Base-by-base conservation (phyloP, 345 rosid species). In the Arabis hirsuta region DNA sequence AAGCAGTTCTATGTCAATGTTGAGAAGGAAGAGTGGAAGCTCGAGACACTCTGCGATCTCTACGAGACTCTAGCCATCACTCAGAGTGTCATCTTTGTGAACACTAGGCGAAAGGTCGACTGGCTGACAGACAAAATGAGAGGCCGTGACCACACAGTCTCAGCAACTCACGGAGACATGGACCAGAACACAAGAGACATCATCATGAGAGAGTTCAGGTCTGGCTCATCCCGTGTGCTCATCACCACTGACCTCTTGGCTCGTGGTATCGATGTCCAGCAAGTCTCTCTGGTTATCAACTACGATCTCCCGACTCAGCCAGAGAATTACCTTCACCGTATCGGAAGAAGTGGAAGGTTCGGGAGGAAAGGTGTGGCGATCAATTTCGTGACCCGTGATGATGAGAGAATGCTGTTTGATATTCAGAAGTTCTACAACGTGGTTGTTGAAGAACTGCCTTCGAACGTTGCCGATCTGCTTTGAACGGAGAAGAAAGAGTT, bases 1-100 rank as follows among this genome's bases (percentile, higher is more conserved):
- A 88, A 86, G 76, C 91, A 86, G 81, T 88, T 86, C 67, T 65
- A 87, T 42, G 92, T 89, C 31, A 80, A 87, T 32, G 84, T 87
- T 2, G 95, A 89, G n/a, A 87, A 84, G 68, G 91, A 89, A 73
- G 91, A 89, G 12, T 85, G 90, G 90, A 89, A 89, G 83, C 88
- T 87, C 1, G 95, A 89, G 73, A 87, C 91, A 4, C 87, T 87
- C 5, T 87, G 92, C 38, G 96, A 89, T 69, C 82, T 87, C n/a
- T 89, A 87, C 62, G 96, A 88, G 80, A 87, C 90, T 26, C 61
- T 85, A 0, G 89, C 92, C 47, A 87, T 87, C 56, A 87, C 92
- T 31, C 92, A 89, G 65, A 85, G 90, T 57, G 92, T 87, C 69
- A 86, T 89, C 60, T 89, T 89, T 12, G 90, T 87, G 12, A 89